Percentiles rank a stretch among this genome's conserved stretches.
phyloP scores from a whole-genome alignment of 176 grass and related monocot species.

The Carex parvula region DNA sequence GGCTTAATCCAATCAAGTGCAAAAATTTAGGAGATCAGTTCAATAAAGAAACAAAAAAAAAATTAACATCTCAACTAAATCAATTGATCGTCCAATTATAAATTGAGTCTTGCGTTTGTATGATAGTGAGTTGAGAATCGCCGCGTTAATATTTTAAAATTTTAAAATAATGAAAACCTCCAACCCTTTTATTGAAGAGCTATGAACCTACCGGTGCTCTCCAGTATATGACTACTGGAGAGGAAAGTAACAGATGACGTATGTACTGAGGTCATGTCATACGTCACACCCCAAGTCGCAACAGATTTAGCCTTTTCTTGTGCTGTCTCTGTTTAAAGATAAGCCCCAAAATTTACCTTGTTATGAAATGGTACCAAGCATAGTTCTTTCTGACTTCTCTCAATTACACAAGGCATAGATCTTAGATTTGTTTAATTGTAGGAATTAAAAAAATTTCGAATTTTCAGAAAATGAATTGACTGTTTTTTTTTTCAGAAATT shows the following conservation, averaged over 20 bases:
- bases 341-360: neutral
- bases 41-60: neutral
- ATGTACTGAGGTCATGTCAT: neutral
- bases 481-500: no score
- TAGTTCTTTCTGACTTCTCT: no score
- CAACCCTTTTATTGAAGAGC: neutral
- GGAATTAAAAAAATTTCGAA: no score
- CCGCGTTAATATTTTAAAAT: neutral
- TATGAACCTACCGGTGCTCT: neutral
- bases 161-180: neutral
- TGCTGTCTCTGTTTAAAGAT: neutral
- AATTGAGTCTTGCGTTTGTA: neutral
- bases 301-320: neutral
- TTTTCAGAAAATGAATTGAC: no score
- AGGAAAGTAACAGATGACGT: neutral
- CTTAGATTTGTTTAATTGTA: no score
- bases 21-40: neutral
- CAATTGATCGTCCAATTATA: neutral
- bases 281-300: neutral
- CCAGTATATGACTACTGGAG: neutral
- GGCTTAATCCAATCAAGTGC: neutral
- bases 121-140: neutral
- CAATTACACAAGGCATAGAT: no score
- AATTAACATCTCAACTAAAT: constrained; percentile 11
- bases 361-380: no score